phyloP scores from a whole-genome alignment of 352 stramenopile species.

The Peronospora belbahrii region DNA sequence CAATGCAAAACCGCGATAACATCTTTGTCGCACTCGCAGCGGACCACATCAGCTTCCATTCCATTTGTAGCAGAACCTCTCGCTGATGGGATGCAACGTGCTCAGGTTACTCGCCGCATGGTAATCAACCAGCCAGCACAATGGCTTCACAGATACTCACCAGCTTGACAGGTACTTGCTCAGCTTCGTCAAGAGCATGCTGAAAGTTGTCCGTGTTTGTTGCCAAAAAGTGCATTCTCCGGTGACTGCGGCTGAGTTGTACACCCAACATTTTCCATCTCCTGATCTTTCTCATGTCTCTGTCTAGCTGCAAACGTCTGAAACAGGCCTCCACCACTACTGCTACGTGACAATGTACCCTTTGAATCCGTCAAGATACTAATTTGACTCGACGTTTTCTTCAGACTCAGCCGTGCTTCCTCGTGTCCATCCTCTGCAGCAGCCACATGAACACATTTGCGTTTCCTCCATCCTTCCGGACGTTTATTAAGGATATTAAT shows the following conservation, averaged over 20 bases:
- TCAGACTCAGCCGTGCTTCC: slow-evolving; percentile 30
- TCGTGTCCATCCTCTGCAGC: slow-evolving; percentile 15
- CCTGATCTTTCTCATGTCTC: slow-evolving; percentile 31
- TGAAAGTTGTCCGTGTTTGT: slow-evolving; percentile 24
- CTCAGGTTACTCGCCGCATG: slow-evolving; percentile 4
- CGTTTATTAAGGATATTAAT: slow-evolving; percentile 59
- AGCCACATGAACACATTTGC: slow-evolving; percentile 66
- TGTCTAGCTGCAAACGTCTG: slow-evolving; percentile 21
- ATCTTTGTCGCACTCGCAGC: slow-evolving; percentile 10
- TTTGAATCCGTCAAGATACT: slow-evolving; percentile 35
- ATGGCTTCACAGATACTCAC: too few relatives aligned
- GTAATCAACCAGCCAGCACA: slow-evolving; percentile 6
- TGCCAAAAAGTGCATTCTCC: slow-evolving; percentile 23
- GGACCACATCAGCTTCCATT: slow-evolving; percentile 7
- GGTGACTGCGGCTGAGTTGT: slow-evolving; percentile 20
- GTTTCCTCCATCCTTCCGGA: slow-evolving; percentile 64
- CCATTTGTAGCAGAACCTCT: slow-evolving; percentile 3
- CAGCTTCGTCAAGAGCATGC: slow-evolving; percentile 26
- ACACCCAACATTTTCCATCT: slow-evolving; percentile 37
- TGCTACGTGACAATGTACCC: slow-evolving; percentile 20
- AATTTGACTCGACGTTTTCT: slow-evolving; percentile 63
- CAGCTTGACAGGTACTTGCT: slow-evolving; percentile 6
- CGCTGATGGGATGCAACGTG: background rate
- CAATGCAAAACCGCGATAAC: slow-evolving; percentile 10
- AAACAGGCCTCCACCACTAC: slow-evolving; percentile 18